These are phyloP conservation scores for Salinomyces thailandicus DNA, from an alignment of 2,329 filamentous ascomycete species.

Conservation along the genomic window DNA sequence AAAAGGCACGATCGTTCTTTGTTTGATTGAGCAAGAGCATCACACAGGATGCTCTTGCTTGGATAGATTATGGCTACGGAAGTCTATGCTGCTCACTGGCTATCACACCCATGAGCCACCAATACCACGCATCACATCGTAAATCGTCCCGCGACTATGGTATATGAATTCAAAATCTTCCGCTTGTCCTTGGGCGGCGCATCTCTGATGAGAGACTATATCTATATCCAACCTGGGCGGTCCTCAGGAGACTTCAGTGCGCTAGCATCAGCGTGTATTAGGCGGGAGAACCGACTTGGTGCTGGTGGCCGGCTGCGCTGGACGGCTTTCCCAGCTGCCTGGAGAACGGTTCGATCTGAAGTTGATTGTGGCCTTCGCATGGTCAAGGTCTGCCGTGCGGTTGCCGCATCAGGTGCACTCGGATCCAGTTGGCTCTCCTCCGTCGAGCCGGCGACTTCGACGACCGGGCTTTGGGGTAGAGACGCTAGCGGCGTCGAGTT, in stretches of 20 bases:
- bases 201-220: too few species aligned
- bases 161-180: too few species aligned
- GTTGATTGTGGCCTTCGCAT: slow-evolving; percentile 1
- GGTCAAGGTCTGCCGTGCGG: slow-evolving; percentile 5
- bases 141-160: too few species aligned
- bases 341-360: not conserved
- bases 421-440: slow-evolving; percentile 4
- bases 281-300: not conserved
- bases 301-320: slow-evolving; percentile 2
- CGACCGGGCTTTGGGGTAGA: slow-evolving; percentile 15
- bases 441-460: not conserved
- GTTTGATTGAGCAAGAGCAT: too few species aligned
- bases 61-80: too few species aligned
- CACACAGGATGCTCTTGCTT: too few species aligned
- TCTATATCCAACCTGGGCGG: not conserved
- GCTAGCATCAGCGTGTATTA: not conserved
- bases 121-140: too few species aligned
- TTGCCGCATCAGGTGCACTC: slow-evolving; percentile 2
- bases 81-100: too few species aligned
- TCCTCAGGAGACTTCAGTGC: not conserved
- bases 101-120: too few species aligned
- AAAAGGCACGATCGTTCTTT: too few species aligned
- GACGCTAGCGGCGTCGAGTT: slow-evolving; percentile 16
- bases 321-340: slow-evolving; percentile 2
- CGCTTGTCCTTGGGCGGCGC: too few species aligned